A percentile compares a stretch with the other conserved stretches of the same genome.
phyloP scores from a whole-genome alignment of 2,329 filamentous ascomycete genomes.

The Penicillium sp. region DNA sequence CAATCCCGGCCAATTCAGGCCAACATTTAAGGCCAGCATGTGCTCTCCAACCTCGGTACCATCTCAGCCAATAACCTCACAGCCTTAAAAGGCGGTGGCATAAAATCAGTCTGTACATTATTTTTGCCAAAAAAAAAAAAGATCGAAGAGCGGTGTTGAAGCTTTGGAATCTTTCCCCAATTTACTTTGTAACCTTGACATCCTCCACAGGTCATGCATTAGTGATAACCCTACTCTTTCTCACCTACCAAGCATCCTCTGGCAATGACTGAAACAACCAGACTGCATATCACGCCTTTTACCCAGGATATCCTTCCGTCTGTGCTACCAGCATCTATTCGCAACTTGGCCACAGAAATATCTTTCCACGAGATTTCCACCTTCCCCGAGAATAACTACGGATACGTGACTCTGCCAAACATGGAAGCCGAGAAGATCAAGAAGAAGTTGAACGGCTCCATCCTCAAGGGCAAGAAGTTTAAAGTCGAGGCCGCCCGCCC shows the following conservation, averaged over 20 bases:
- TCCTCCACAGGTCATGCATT: constrained; percentile 1
- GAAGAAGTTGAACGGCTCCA: constrained; percentile 84
- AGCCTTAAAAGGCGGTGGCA: constrained; percentile 4
- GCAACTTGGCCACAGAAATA: constrained; percentile 69
- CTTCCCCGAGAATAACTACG: constrained; percentile 87
- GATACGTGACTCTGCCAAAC: constrained; percentile 78
- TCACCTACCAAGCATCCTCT: neutral
- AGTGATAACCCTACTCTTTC: neutral
- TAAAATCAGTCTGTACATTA: neutral
- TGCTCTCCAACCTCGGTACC: neutral
- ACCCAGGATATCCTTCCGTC: constrained; percentile 70
- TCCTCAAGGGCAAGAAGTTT: constrained; percentile 81
- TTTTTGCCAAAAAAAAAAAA: constrained; percentile 4
- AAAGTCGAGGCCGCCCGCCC: constrained; percentile 78
- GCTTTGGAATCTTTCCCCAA: neutral
- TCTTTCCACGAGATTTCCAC: constrained; percentile 86
- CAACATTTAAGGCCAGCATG: neutral
- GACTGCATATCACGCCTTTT: constrained; percentile 87
- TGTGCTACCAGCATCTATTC: constrained; percentile 68
- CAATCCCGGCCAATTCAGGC: constrained; percentile 2
- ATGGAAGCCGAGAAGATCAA: constrained; percentile 86
- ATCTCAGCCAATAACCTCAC: neutral
- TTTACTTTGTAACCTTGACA: neutral
- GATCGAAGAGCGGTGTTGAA: neutral
- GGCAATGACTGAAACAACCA: constrained; percentile 42